Percentiles rank a stretch among this genome's conserved stretches.
These are phyloP conservation scores for Sugiyamaella smithiae DNA, from an alignment of 805 yeast genomes.

Conservation along the genomic window DNA sequence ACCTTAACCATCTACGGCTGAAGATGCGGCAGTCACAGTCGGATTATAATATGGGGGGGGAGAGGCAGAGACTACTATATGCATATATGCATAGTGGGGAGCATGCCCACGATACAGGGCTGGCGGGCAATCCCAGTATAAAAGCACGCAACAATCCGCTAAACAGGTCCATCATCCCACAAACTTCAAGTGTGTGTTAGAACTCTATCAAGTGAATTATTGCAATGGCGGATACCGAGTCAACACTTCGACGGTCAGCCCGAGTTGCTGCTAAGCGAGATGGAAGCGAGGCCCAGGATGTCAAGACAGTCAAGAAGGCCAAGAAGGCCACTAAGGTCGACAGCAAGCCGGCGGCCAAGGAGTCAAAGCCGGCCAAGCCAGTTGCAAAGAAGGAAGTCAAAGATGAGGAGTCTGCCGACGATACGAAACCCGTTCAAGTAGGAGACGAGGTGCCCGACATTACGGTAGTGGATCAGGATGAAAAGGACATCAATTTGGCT, in stretches of 20 bases:
- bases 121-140: no score
- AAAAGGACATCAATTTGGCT: constrained; percentile 52
- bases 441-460: constrained; percentile 71
- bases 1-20: neutral
- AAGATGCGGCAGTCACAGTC: no score
- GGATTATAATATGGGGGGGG: neutral
- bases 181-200: no score
- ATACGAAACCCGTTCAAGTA: constrained; percentile 33
- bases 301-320: constrained; percentile 8
- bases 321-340: constrained; percentile 9
- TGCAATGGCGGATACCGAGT: no score
- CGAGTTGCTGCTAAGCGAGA: constrained; percentile 13
- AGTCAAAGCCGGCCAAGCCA: constrained; percentile 13
- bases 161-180: no score
- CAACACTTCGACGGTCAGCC: constrained; percentile 21
- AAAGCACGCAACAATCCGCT: constrained; percentile 2
- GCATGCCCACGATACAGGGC: neutral
- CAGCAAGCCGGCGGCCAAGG: neutral
- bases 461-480: constrained; percentile 65
- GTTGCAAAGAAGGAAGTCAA: constrained; percentile 16
- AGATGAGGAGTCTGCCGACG: constrained; percentile 14
- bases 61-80: neutral
- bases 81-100: neutral
- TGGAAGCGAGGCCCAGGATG: neutral
- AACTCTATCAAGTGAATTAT: no score